Percentiles rank a stretch among this genome's conserved stretches.
Evolutionary conservation across 352 stramenopile species (phyloP).

Genomic region (Phytophthora crassamura): DNA sequence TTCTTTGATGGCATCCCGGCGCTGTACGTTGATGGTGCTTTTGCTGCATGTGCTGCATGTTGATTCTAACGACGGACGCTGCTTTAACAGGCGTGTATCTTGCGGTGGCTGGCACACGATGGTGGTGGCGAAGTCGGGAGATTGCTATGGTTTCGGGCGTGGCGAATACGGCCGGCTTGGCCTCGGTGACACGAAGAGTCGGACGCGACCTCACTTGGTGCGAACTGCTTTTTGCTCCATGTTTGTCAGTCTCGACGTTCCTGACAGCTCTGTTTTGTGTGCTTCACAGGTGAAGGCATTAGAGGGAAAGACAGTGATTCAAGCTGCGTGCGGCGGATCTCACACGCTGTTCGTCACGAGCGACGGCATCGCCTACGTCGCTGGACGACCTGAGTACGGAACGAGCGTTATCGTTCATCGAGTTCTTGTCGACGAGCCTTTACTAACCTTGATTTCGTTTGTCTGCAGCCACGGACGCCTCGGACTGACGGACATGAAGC

Average conservation of each 20-base stretch:
- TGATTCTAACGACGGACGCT: conserved; percentile 7
- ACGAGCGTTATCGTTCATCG: not conserved
- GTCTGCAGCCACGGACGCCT: conserved; percentile 68
- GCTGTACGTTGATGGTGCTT: conserved; percentile 48
- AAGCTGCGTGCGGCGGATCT: conserved; percentile 77
- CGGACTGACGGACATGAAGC: conserved; percentile 64
- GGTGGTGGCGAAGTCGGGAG: conserved; percentile 76
- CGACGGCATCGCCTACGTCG: conserved; percentile 86
- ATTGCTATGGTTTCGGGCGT: conserved; percentile 79
- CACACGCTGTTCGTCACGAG: conserved; percentile 91
- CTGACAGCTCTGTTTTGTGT: conserved; percentile 15
- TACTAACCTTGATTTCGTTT: conserved; percentile 9
- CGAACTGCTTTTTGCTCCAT: not conserved
- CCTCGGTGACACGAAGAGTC: conserved; percentile 82
- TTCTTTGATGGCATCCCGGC: conserved; percentile 77
- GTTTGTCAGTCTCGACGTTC: not conserved
- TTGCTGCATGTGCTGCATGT: conserved; percentile 3
- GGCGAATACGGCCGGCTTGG: conserved; percentile 87
- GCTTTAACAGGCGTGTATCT: conserved; percentile 62
- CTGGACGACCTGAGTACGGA: conserved; percentile 84
- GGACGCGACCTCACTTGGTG: conserved; percentile 70
- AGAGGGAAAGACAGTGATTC: conserved; percentile 65
- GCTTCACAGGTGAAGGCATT: conserved; percentile 61
- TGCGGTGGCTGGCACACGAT: conserved; percentile 87
- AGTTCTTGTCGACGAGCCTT: not conserved